Base-by-base conservation (phyloP, 768 basidiomycete species). In the Boletus rufocinnamomeus region DNA sequence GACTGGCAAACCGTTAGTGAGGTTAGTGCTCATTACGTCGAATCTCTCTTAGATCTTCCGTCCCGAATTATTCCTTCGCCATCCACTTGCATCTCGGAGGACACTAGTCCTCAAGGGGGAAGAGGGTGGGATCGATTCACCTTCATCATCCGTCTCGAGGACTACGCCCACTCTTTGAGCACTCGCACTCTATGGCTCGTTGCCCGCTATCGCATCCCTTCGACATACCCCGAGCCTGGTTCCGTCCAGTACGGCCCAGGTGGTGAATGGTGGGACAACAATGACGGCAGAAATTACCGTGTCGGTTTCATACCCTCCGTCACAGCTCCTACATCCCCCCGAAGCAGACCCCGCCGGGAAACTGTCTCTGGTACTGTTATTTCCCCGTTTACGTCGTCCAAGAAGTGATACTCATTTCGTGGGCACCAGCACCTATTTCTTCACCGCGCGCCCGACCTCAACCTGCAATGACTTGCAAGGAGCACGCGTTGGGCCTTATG, bases 261-360 rank as follows among this genome's bases (percentile, higher is more conserved):
- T 19, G 82, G 83, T 1, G 95, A 98, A 76, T 90, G 88, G 81
- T 98, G 96, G 96, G 96, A 98, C 75, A 95, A 94, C 70, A 96
- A 96, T 64, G 74, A 64, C 4, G 87, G 86, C 0, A 62, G 70
- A 61, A 95, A 98, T 70, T 98, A 95, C 77, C 77, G 82, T 27
- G 75, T 97, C 52, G 79, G 74, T 27, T 98, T 98, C 74, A 71
- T 74, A 52, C 34, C 65, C 11, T 54, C 51, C 8, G 7, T 56
- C 5, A n/a, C 50, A 1, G 4, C 50, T 6, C 7, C 59, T 4
- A 16, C 48, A 10, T 11, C 38, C 23, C 4, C 30, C 0, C 49
- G 37, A 7, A 52, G 8, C n/a, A 66, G 52, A 35, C 44, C 55
- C 13, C 67, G 69, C 5, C 34, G 63, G 11, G 71, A 69, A n/a